Evolutionary conservation across 2,329 filamentous ascomycete species (phyloP).

Genomic region (Paraphoma chrysanthemicola): DNA sequence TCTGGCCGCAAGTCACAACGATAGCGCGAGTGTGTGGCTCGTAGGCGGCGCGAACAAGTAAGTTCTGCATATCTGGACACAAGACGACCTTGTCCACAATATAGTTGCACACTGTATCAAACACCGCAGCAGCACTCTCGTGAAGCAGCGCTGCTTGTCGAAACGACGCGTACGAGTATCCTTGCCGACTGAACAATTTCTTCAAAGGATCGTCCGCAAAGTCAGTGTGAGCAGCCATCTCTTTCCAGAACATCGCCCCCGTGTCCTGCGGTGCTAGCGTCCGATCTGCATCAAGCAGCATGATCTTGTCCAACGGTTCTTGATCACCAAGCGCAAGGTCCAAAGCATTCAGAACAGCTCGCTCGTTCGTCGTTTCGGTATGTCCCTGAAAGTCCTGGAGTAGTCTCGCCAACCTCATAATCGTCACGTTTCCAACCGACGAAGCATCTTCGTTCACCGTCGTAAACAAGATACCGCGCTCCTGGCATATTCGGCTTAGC

Average conservation of each 20-base stretch:
- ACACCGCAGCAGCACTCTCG: slow-evolving; percentile 55
- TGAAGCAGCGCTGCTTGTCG: slow-evolving; percentile 62
- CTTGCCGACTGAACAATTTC: slow-evolving; percentile 54
- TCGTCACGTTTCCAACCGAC: slow-evolving; percentile 14
- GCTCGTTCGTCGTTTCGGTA: slow-evolving; percentile 27
- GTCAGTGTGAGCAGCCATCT: neutral
- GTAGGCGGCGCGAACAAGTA: slow-evolving; percentile 49
- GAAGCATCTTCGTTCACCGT: neutral
- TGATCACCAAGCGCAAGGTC: neutral
- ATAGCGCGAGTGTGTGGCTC: slow-evolving; percentile 54
- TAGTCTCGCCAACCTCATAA: slow-evolving; percentile 27
- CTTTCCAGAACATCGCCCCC: slow-evolving; percentile 59
- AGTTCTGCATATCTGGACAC: slow-evolving; percentile 55
- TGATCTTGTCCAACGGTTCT: slow-evolving; percentile 50
- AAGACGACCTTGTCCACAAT: slow-evolving; percentile 54
- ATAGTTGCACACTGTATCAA: slow-evolving; percentile 54
- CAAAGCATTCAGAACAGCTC: neutral
- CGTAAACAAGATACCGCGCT: neutral
- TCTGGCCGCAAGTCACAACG: slow-evolving; percentile 63
- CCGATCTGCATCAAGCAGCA: slow-evolving; percentile 66
- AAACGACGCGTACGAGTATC: slow-evolving; percentile 64
- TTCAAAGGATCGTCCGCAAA: slow-evolving; percentile 41
- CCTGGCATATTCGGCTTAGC: neutral
- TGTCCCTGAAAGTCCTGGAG: slow-evolving; percentile 49
- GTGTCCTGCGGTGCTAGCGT: slow-evolving; percentile 62